Evolutionary conservation across 345 rosid genomes (phyloP), one percentile per base, ranked within the genome.

Genomic region (Hibiscus tridactylites): DNA sequence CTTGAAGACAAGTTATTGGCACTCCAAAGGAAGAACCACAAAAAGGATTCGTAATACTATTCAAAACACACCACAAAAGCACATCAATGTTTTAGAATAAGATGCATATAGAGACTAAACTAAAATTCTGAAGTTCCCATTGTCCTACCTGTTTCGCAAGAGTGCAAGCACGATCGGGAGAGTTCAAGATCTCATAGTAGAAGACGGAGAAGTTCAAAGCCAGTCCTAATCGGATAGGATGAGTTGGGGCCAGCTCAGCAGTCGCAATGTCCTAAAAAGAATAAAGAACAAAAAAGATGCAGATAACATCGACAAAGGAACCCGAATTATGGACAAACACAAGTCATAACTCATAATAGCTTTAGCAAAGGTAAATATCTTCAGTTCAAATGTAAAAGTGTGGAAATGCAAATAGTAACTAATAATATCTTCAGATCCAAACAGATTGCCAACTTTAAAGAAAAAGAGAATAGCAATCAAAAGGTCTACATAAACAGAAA

Each of bases 141-240:
- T 15, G 29, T 29, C 68, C 65, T 31, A 88, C 92, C 89, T 88
- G 89, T 78, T 88, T 88, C 70, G 92, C 92, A 82, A 88, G 88
- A 80, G 73, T 88, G 76, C 92, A 88, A 73, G 92, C 92, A 69
- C 81, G 85, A 77, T 88, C 92, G 1, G 92, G 84, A 65, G 92
- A 88, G 56, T 88, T 88, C 78, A 88, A 79, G 68, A 88, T 88
- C 85, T 88, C 90, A 44, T 88, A 88, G 79, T 88, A 88, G 76
- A 88, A 88, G 76, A 88, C 92, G 0, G 92, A 88, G 81, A 88
- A 88, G 80, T 88, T 88, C 62, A 88, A 79, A 26, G 92, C 92
- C 63, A 88, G 63, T 61, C 92, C 92, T 52, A 88, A 79, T 70
- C 92, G 84, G 63, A 88, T 85, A 29, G 92, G 92, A 79, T 85